Evolutionary conservation across 352 stramenopile species (phyloP).

Genomic region (Saprolegnia parasitica): DNA sequence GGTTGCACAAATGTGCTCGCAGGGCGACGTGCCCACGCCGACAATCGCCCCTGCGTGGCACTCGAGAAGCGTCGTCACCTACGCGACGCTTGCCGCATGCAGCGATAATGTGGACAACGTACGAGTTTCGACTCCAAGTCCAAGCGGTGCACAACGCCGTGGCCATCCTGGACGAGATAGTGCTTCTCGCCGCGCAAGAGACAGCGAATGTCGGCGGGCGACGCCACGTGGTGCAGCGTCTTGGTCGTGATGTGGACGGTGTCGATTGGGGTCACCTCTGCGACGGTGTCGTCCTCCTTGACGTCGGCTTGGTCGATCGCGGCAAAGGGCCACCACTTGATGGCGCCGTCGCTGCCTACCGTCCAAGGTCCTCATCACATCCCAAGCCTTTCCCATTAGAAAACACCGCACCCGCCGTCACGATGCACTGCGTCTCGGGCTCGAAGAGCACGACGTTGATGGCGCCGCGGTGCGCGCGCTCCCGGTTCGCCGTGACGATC

Average conservation of each 20-base stretch:
- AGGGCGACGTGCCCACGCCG: conserved; percentile 72
- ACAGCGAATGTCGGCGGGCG: conserved; percentile 48
- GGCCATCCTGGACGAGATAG: conserved; percentile 65
- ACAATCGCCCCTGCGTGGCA: conserved; percentile 60
- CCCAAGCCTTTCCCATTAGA: too few relatives aligned
- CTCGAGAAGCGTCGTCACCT: conserved; percentile 28
- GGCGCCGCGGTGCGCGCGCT: conserved; percentile 60
- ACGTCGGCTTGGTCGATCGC: conserved; percentile 85
- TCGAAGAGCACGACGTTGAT: conserved; percentile 78
- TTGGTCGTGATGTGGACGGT: conserved; percentile 49
- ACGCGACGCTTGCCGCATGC: background rate
- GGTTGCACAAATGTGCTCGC: conserved; percentile 81
- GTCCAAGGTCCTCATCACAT: background rate
- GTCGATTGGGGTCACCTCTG: conserved; percentile 59
- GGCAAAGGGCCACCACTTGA: conserved; percentile 88
- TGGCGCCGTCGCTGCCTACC: conserved; percentile 62
- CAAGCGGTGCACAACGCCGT: conserved; percentile 45
- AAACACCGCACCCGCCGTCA: conserved; percentile 68
- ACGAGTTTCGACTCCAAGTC: conserved; percentile 23
- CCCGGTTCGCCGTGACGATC: conserved; percentile 57
- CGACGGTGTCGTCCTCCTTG: conserved; percentile 66
- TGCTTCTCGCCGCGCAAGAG: conserved; percentile 43
- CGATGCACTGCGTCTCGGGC: conserved; percentile 39
- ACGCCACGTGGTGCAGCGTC: conserved; percentile 32
- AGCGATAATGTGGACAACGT: background rate